A percentile compares a stretch with the other conserved stretches of the same genome.
phyloP scores from a whole-genome alignment of 2,329 filamentous ascomycete genomes.

The Diaporthe capsici region DNA sequence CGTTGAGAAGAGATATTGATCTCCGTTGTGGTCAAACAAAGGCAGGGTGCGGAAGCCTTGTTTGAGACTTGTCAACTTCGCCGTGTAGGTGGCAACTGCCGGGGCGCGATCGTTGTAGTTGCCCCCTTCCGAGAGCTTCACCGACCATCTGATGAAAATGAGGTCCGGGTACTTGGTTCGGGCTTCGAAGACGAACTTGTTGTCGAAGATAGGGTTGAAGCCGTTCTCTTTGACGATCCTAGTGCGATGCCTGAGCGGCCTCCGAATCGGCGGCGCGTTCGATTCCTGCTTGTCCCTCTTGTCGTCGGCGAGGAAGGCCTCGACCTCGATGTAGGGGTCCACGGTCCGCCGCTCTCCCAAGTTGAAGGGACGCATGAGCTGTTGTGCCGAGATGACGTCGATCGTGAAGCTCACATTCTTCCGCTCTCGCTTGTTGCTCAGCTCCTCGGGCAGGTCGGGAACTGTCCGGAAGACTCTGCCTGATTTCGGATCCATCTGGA shows the following conservation, averaged over 20 bases:
- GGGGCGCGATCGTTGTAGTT: conserved; percentile 74
- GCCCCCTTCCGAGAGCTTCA: conserved; percentile 87
- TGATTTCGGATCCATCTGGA: conserved; percentile 61
- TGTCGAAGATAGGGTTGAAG: conserved; percentile 91
- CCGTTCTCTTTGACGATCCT: conserved; percentile 88
- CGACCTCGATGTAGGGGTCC: conserved; percentile 94
- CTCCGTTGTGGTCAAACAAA: conserved; percentile 87
- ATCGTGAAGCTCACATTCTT: conserved; percentile 89
- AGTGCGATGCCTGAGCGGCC: conserved; percentile 84
- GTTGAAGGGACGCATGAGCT: conserved; percentile 85
- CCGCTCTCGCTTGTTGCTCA: conserved; percentile 77
- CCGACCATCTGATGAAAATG: conserved; percentile 93
- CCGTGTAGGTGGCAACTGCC: conserved; percentile 89
- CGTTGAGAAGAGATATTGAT: conserved; percentile 94
- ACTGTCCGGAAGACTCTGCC: conserved; percentile 48
- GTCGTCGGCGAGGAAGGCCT: conserved; percentile 95
- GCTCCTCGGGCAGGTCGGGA: conserved; percentile 67
- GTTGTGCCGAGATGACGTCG: conserved; percentile 92
- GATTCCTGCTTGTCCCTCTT: conserved; percentile 87
- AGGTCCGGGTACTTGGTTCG: conserved; percentile 96
- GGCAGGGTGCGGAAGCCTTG: conserved; percentile 95
- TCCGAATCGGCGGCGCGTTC: conserved; percentile 58
- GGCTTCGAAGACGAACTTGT: conserved; percentile 83
- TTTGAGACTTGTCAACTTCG: conserved; percentile 89
- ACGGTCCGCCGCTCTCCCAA: conserved; percentile 71